Evolutionary conservation across 108 stramenopile species (phyloP), one percentile per base, ranked within the genome.

Genomic region (Cyclotella kingstonii): DNA sequence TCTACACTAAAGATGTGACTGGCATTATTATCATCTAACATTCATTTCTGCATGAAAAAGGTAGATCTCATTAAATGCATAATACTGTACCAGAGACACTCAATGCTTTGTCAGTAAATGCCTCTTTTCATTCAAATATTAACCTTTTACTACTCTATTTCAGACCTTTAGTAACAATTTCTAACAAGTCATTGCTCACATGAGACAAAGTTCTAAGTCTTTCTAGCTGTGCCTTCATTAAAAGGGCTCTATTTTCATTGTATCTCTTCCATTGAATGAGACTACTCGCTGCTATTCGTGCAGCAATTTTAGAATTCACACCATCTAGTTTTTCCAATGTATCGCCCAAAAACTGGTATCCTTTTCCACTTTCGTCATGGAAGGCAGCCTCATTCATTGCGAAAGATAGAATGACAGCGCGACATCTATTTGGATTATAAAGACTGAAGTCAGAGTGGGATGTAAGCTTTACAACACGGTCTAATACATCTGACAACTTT

Each of bases 251-350:
- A 19, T 75, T 42, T 40, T 83, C 90, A 43, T 87, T 80, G 72
- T 84, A 95, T 23, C 82, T 75, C 40, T 79, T 80, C 93, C 91
- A 96, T n/a, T 61, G 63, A 63, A 95, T 86, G 31, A 98, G 78
- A 18, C 76, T 47, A 5, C 74, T 66, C 0, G 81, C 85, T 56
- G 96, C 50, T 38, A 60, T 62, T 18, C 96, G 89, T 2, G 91
- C 79, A 14, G 87, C 86, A 40, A 98, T 81, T 68, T 96, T 94
- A 12, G 97, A 87, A 65, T 99, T 99, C 18, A 96, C 54, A 46
- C 79, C 60, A 65, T 99, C 97, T 2, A 97, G 60, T 43, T 86
- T 77, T 33, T 70, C 61, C 19, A 98, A 50, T 27, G 78, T 74
- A 39, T 97, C 91, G 2, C 84, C 83, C n/a, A 94, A 21, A 48